Percentiles rank a stretch among this genome's conserved stretches.
These are phyloP conservation scores for Cokeromyces recurvatus DNA, from an alignment of 371 early-diverging fungal genomes.

Conservation along the genomic window DNA sequence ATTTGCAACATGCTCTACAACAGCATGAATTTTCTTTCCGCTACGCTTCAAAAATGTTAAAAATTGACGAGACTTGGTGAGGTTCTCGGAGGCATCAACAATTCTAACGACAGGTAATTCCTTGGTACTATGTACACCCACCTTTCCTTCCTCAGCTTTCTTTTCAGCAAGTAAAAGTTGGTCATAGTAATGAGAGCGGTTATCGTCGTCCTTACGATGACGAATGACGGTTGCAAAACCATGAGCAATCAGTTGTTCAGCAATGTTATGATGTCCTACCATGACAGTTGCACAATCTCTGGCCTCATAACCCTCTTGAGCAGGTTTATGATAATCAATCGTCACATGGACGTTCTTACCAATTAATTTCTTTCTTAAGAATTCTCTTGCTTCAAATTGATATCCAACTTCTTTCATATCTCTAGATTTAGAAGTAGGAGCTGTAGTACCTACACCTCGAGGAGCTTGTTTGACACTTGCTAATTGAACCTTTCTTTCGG, in stretches of 20 bases:
- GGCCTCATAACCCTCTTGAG: slow-evolving; percentile 83
- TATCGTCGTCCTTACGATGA: slow-evolving; percentile 84
- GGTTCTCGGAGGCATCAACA: slow-evolving; percentile 69
- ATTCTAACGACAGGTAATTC: slow-evolving; percentile 66
- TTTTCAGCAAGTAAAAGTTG: slow-evolving; percentile 78
- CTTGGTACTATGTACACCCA: slow-evolving; percentile 79
- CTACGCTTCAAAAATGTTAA: slow-evolving; percentile 78
- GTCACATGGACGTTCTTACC: slow-evolving; percentile 80
- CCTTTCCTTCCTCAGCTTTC: slow-evolving; percentile 64
- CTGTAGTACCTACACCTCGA: slow-evolving; percentile 40
- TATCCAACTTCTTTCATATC: slow-evolving; percentile 81
- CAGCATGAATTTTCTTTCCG: slow-evolving; percentile 65
- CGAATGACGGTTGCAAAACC: slow-evolving; percentile 85
- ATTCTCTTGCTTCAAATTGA: slow-evolving; percentile 84
- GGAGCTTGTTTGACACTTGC: slow-evolving; percentile 77
- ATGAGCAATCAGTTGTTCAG: slow-evolving; percentile 68
- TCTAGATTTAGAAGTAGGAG: slow-evolving; percentile 53
- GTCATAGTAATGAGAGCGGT: slow-evolving; percentile 85
- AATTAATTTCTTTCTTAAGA: slow-evolving; percentile 80
- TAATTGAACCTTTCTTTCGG: slow-evolving; percentile 79
- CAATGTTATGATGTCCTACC: slow-evolving; percentile 64
- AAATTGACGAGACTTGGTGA: slow-evolving; percentile 81
- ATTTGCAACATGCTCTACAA: slow-evolving; percentile 84
- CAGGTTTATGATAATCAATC: slow-evolving; percentile 87
- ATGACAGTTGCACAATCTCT: slow-evolving; percentile 86